phyloP scores from a whole-genome alignment of 2,329 filamentous ascomycete species.

The Cladophialophora carrionii region DNA sequence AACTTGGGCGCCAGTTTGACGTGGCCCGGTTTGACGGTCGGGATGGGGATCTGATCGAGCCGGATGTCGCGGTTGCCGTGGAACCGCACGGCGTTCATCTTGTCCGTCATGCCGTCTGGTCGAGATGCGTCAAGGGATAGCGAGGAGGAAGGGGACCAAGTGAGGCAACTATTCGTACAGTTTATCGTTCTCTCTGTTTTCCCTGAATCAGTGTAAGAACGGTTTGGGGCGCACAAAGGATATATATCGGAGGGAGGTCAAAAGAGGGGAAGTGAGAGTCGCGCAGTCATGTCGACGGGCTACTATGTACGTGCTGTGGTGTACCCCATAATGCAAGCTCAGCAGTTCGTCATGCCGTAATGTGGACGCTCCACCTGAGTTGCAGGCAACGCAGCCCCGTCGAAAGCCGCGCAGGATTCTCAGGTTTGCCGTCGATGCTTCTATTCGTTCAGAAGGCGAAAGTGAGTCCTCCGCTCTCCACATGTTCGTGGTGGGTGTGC shows the following conservation, averaged over 20 bases:
- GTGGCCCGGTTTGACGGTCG: slow-evolving; percentile 46
- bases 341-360: not conserved
- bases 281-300: not conserved
- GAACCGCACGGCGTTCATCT: slow-evolving; percentile 54
- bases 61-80: slow-evolving; percentile 51
- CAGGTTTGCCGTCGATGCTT: not conserved
- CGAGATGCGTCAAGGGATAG: no score
- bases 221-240: no score
- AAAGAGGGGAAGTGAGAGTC: not conserved
- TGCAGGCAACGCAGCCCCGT: not conserved
- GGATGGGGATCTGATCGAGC: slow-evolving; percentile 49
- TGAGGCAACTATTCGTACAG: no score
- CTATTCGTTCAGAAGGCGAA: not conserved
- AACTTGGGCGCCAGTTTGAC: slow-evolving; percentile 45
- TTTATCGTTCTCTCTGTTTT: no score
- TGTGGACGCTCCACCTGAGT: not conserved
- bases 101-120: slow-evolving; percentile 28
- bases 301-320: not conserved
- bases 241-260: not conserved
- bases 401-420: not conserved
- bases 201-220: no score
- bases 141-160: no score
- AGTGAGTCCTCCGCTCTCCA: not conserved
- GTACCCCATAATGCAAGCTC: not conserved
- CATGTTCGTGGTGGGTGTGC: slow-evolving; percentile 7